phyloP scores from a whole-genome alignment of 2,329 filamentous ascomycete species.

The Thermoascus crustaceus region DNA sequence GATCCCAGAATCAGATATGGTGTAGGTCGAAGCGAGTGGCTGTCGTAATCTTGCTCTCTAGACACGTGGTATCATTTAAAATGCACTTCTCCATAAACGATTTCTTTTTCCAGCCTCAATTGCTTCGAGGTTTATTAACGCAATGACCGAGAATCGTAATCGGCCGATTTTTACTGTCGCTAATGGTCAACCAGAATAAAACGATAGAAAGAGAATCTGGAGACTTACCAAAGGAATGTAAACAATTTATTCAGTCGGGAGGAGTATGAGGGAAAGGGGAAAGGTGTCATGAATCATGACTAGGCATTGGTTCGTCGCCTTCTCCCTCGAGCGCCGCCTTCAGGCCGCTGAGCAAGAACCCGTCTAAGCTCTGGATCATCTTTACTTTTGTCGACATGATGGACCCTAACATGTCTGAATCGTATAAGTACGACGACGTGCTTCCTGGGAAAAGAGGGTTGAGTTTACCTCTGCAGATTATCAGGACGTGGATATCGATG shows the following conservation, averaged over 20 bases:
- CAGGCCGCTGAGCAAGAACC: slow-evolving; percentile 75
- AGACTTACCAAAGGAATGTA: too few relatives aligned
- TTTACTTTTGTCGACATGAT: slow-evolving; percentile 82
- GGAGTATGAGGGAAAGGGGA: background rate
- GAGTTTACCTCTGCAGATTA: slow-evolving; percentile 74
- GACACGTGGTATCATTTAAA: slow-evolving; percentile 1
- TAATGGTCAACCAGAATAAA: too few relatives aligned
- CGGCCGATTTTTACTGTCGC: too few relatives aligned
- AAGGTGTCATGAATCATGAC: slow-evolving; percentile 2
- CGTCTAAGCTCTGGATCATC: slow-evolving; percentile 74
- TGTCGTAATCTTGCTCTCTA: background rate
- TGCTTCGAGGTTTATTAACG: too few relatives aligned
- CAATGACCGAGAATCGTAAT: too few relatives aligned
- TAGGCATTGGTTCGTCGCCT: slow-evolving; percentile 49
- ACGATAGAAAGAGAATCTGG: too few relatives aligned
- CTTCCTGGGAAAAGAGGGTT: slow-evolving; percentile 1
- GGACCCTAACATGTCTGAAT: slow-evolving; percentile 80
- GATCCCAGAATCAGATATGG: background rate
- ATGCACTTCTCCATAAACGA: too few relatives aligned
- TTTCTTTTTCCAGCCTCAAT: too few relatives aligned
- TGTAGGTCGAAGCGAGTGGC: background rate
- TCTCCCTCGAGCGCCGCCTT: slow-evolving; percentile 73
- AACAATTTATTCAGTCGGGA: too few relatives aligned
- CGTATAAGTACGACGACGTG: slow-evolving; percentile 9
- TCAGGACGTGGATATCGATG: slow-evolving; percentile 93